Percentiles rank a stretch among this genome's conserved stretches.
Conservation (phyloP, 228 moss, liverwort and hornwort species). For the Sphagnum fallax region DNA sequence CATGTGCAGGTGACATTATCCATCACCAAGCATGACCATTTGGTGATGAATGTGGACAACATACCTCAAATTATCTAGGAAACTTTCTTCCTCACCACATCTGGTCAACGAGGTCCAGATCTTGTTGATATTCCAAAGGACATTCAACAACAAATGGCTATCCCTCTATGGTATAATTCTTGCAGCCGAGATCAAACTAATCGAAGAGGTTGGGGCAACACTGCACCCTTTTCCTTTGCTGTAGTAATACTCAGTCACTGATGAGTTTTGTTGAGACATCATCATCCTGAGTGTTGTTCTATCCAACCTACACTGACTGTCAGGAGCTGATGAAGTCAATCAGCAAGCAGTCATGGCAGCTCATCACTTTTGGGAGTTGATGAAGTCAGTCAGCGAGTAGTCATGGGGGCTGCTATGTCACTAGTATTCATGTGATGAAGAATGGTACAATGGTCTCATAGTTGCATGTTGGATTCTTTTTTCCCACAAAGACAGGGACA, state of each 20-base stretch:
- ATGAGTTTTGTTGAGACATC: neutral
- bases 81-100: conserved; percentile 87
- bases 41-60: conserved; percentile 92
- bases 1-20: conserved; percentile 50
- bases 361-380: no score
- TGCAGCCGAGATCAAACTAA: conserved; percentile 49
- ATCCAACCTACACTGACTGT: no score
- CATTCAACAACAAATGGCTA: conserved; percentile 88
- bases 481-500: conserved; percentile 14
- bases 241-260: no score
- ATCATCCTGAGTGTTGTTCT: no score
- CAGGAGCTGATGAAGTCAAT: no score
- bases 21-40: conserved; percentile 94
- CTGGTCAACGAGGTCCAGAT: conserved; percentile 85
- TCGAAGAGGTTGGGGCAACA: conserved; percentile 22
- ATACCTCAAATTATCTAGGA: conserved; percentile 84
- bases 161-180: conserved; percentile 86
- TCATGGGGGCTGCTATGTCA: no score
- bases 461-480: neutral
- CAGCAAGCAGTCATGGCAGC: no score
- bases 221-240: no score
- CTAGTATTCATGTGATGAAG: no score
- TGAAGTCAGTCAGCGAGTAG: no score
- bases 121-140: conserved; percentile 96
- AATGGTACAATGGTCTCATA: no score